phyloP scores from a whole-genome alignment of 306 rosid species.

The Acmispon strigosus region DNA sequence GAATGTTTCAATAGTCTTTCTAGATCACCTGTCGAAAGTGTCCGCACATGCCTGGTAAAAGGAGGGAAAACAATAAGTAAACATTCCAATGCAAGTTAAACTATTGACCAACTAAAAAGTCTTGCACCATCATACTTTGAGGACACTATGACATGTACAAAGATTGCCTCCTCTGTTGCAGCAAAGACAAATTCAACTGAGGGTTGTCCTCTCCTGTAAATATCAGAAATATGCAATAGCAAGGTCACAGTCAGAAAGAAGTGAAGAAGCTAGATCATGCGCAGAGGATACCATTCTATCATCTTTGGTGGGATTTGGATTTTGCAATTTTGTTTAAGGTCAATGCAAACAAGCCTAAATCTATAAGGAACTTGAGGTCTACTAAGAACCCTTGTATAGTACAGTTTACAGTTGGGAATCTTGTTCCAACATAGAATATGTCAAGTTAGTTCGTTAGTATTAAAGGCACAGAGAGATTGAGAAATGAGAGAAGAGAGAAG shows the following conservation, averaged over 20 bases:
- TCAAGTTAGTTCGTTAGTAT: neutral
- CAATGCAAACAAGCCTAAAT: conserved; percentile 9
- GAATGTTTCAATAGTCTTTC: conserved; percentile 67
- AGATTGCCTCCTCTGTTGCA: conserved; percentile 89
- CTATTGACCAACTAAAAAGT: conserved; percentile 9
- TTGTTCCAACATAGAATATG: conserved; percentile 2
- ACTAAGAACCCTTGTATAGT: neutral
- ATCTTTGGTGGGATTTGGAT: conserved; percentile 3
- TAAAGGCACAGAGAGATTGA: too few relatives aligned
- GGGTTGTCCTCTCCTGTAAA: conserved; percentile 87
- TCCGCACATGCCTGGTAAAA: conserved; percentile 66
- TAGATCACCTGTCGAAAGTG: conserved; percentile 59
- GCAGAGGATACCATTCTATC: conserved; percentile 4
- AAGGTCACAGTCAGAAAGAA: conserved; percentile 11
- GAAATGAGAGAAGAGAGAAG: neutral
- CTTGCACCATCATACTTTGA: conserved; percentile 53
- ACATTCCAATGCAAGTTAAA: neutral
- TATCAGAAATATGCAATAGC: conserved; percentile 29
- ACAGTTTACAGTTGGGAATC: neutral
- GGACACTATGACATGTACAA: conserved; percentile 73
- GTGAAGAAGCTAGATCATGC: conserved; percentile 14
- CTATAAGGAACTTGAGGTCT: neutral
- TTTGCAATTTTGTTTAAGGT: neutral
- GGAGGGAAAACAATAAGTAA: conserved; percentile 8
- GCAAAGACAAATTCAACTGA: conserved; percentile 80